Percentiles rank a stretch among this genome's conserved stretches.
These are phyloP conservation scores for Ophiostoma montium DNA, from an alignment of 2,329 filamentous ascomycete genomes.

Conservation along the genomic window DNA sequence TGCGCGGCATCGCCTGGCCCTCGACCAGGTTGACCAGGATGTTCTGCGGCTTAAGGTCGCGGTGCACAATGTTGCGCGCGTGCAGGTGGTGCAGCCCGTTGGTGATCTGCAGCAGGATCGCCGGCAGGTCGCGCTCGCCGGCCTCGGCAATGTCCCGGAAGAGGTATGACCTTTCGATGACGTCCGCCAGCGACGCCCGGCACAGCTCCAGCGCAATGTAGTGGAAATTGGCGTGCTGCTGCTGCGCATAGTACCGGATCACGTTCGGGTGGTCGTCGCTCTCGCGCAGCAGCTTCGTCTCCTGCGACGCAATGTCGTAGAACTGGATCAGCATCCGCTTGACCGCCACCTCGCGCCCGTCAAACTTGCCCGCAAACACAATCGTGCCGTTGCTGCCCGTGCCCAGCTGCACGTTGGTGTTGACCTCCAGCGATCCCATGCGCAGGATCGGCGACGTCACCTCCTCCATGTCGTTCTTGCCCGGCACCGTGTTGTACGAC, in stretches of 20 bases:
- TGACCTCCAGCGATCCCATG: conserved; percentile 50
- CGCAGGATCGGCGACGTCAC: conserved; percentile 44
- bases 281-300: conserved; percentile 78
- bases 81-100: conserved; percentile 82
- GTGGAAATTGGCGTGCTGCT: conserved; percentile 75
- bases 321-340: conserved; percentile 96
- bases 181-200: conserved; percentile 81
- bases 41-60: conserved; percentile 95
- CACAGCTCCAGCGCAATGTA: conserved; percentile 95
- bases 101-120: conserved; percentile 77
- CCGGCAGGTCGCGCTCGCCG: conserved; percentile 61
- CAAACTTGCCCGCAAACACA: conserved; percentile 89
- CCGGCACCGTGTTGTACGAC: conserved; percentile 15
- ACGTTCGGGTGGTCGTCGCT: conserved; percentile 95
- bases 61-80: conserved; percentile 84
- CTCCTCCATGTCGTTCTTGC: conserved; percentile 38
- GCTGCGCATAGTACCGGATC: conserved; percentile 89
- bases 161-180: conserved; percentile 50
- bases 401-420: conserved; percentile 48
- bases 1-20: conserved; percentile 56
- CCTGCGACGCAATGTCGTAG: conserved; percentile 87
- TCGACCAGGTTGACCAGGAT: conserved; percentile 66
- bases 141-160: conserved; percentile 57
- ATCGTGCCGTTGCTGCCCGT: conserved; percentile 94
- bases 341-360: conserved; percentile 82